Evolutionary conservation across 2,329 filamentous ascomycete genomes (phyloP).

Genomic region (Fusarium buharicum): DNA sequence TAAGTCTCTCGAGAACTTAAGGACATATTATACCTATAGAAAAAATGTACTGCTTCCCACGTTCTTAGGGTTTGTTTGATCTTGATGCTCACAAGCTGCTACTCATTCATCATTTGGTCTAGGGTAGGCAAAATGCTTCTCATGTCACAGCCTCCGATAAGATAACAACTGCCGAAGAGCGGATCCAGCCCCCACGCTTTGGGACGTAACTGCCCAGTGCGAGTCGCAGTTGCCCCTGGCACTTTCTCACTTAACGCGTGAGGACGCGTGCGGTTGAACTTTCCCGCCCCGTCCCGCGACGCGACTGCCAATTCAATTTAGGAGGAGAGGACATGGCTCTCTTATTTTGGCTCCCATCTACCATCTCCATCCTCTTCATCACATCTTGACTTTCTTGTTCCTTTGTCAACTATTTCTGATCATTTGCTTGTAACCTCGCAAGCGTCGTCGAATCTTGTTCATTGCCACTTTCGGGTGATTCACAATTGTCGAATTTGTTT

Average conservation of each 20-base stretch:
- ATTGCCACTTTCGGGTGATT: slow-evolving; percentile 26
- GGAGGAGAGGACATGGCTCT: not conserved
- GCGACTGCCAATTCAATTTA: slow-evolving; percentile 28
- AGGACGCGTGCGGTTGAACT: slow-evolving; percentile 36
- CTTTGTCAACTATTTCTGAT: slow-evolving; percentile 7
- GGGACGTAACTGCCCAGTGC: slow-evolving; percentile 9
- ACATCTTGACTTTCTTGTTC: slow-evolving; percentile 15
- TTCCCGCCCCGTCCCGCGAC: slow-evolving; percentile 20
- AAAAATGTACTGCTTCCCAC: too few relatives aligned
- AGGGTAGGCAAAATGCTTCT: too few relatives aligned
- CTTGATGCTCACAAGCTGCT: too few relatives aligned
- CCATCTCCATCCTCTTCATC: not conserved
- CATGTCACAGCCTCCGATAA: too few relatives aligned
- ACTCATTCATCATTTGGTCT: too few relatives aligned
- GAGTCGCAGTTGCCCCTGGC: slow-evolving; percentile 21
- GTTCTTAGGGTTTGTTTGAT: too few relatives aligned
- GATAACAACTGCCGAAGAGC: slow-evolving; percentile 8
- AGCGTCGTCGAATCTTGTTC: slow-evolving; percentile 1
- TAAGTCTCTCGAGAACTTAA: too few relatives aligned
- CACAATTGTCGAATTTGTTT: slow-evolving; percentile 11
- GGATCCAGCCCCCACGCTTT: not conserved
- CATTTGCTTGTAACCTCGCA: not conserved
- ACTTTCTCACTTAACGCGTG: slow-evolving; percentile 41
- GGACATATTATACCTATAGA: too few relatives aligned
- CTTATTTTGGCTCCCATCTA: slow-evolving; percentile 8